These are phyloP conservation scores for Penstemon barbatus DNA, from an alignment of 257 asterid species.

Conservation along the genomic window DNA sequence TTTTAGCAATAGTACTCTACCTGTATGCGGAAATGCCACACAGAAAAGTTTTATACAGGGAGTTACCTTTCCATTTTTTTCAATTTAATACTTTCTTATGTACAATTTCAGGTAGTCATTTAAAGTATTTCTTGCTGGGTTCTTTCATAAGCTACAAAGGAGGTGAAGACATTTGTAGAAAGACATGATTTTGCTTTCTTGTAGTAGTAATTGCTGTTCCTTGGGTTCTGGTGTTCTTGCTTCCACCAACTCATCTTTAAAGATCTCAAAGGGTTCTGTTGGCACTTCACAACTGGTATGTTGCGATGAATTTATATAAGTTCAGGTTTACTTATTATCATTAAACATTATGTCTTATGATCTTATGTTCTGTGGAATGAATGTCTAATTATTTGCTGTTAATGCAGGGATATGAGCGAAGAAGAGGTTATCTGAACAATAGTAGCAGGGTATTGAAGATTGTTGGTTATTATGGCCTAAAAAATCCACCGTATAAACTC, in stretches of 20 bases:
- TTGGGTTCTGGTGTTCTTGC: slow-evolving; percentile 34
- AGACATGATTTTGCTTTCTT: slow-evolving; percentile 48
- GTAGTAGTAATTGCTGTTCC: slow-evolving; percentile 35
- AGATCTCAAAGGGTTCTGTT: slow-evolving; percentile 27
- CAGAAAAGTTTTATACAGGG: neutral
- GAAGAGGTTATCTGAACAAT: slow-evolving; percentile 23
- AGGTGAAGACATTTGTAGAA: slow-evolving; percentile 15
- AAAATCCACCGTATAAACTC: slow-evolving; percentile 72
- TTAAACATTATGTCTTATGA: neutral
- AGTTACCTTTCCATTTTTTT: neutral
- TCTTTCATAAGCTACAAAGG: slow-evolving; percentile 6
- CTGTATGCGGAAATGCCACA: slow-evolving; percentile 33
- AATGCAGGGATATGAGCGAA: slow-evolving; percentile 56
- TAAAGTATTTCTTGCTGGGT: slow-evolving; percentile 21
- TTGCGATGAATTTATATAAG: neutral
- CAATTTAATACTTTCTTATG: neutral
- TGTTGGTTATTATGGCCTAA: slow-evolving; percentile 76
- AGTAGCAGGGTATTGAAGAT: slow-evolving; percentile 36
- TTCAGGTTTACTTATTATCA: neutral
- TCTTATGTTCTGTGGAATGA: slow-evolving; percentile 7
- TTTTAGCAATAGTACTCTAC: neutral
- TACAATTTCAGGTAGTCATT: slow-evolving; percentile 30
- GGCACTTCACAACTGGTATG: slow-evolving; percentile 35
- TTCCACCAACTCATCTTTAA: slow-evolving; percentile 27
- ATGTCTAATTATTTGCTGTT: slow-evolving; percentile 15